Conservation (phyloP, 164 flowering plant genomes). For the Pachysandra terminalis region DNA sequence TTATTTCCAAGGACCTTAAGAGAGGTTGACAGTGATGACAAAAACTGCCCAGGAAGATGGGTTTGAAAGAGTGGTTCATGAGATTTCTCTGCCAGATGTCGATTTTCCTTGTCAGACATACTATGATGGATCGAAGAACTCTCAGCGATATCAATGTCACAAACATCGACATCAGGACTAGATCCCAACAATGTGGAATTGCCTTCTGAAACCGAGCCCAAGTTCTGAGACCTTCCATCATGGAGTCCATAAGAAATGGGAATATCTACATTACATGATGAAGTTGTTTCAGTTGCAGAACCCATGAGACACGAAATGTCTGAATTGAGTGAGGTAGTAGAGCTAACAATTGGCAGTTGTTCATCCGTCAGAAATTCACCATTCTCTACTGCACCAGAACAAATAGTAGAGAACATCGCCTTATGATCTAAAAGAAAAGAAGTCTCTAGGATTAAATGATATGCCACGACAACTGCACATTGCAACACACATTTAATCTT, state of each 20-base stretch:
- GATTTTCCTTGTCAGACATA: neutral
- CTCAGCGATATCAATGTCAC: conserved; percentile 1
- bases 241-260: conserved; percentile 41
- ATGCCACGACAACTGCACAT: conserved; percentile 71
- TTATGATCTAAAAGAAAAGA: conserved; percentile 76
- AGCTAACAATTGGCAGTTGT: conserved; percentile 16
- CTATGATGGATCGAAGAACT: neutral
- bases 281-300: conserved; percentile 13
- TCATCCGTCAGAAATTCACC: conserved; percentile 11
- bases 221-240: conserved; percentile 13
- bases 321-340: conserved; percentile 11
- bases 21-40: conserved; percentile 54
- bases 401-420: conserved; percentile 67
- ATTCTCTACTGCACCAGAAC: conserved; percentile 23
- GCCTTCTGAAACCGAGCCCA: conserved; percentile 15
- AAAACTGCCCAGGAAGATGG: conserved; percentile 36
- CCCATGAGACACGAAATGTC: conserved; percentile 17
- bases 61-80: conserved; percentile 42
- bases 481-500: conserved; percentile 69
- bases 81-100: conserved; percentile 6
- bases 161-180: conserved; percentile 1
- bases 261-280: conserved; percentile 25
- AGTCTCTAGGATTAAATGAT: conserved; percentile 80
- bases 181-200: conserved; percentile 19
- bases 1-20: conserved; percentile 42